Evolutionary conservation across 2,329 filamentous ascomycete genomes (phyloP).

Genomic region (Epichloe brachyelytri): DNA sequence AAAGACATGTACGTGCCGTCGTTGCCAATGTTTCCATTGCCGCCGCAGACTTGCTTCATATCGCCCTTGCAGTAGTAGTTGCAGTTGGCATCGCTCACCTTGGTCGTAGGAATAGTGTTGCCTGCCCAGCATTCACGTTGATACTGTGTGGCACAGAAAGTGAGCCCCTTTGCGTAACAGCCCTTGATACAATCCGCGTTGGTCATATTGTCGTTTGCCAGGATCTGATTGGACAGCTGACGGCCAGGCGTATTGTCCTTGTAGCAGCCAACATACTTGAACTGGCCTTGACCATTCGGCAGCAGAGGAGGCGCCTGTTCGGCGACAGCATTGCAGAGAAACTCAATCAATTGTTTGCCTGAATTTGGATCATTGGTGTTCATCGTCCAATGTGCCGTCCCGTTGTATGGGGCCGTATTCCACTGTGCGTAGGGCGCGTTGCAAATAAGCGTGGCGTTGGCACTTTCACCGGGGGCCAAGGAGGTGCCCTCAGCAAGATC

Average conservation of each 20-base stretch:
- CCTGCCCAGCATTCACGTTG: constrained; percentile 43
- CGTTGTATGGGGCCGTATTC: constrained; percentile 38
- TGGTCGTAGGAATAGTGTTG: constrained; percentile 28
- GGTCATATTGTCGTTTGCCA: constrained; percentile 27
- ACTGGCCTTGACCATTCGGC: constrained; percentile 30
- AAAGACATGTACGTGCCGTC: constrained; percentile 33
- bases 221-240: constrained; percentile 32
- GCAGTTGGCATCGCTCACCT: constrained; percentile 34
- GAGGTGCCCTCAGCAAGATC: constrained; percentile 45
- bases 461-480: constrained; percentile 34
- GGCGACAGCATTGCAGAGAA: constrained; percentile 36
- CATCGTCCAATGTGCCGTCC: constrained; percentile 39
- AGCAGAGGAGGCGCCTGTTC: constrained; percentile 39
- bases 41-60: constrained; percentile 38
- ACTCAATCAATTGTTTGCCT: constrained; percentile 39
- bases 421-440: constrained; percentile 43
- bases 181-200: constrained; percentile 31
- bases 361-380: constrained; percentile 41
- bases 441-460: constrained; percentile 40
- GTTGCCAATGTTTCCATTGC: constrained; percentile 26
- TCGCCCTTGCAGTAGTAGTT: constrained; percentile 38
- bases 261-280: constrained; percentile 41
- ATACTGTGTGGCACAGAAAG: constrained; percentile 37
- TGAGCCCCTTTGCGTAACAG: constrained; percentile 23
- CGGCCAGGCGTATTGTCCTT: constrained; percentile 42